Evolutionary conservation across 331 rosid genomes (phyloP), one percentile per base, ranked within the genome.

Genomic region (Malus hybrid): DNA sequence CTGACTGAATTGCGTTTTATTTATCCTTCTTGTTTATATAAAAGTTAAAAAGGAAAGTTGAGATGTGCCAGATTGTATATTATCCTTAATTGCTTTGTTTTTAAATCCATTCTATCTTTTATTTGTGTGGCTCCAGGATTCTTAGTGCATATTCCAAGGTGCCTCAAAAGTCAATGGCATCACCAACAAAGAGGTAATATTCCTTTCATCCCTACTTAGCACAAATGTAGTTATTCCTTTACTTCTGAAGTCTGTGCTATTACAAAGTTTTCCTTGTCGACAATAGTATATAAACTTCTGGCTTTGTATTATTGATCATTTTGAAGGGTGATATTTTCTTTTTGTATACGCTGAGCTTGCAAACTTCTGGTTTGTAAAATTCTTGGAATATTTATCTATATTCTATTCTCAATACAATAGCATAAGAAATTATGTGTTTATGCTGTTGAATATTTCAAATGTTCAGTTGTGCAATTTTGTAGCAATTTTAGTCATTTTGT

Each of bases 121-220:
- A 44, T 57, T 50, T 13, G 12, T 28, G 3, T 4, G 20, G 20
- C 16, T 72, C 36, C 69, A 93, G 98, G 87, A 91, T 90, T 79
- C 91, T 93, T 55, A 79, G 76, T 86, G 91, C 93, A 18, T 87
- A 87, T 82, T 82, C 95, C 61, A 93, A 90, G 91, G 79, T 86
- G 77, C 88, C 93, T 84, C 77, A 86, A 69, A 82, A 80, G 80
- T 78, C 94, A 24, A 83, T 69, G 79, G 81, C 80, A 50, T 76
- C 96, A 33, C 24, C 52, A 22, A 22, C 36, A 57, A 39, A 72
- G 28, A 60, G 76, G 76, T 72, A 72, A 64, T 7, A 15, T 31
- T 59, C 39, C 24, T 20, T 56, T 71, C 76, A 55, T 20, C 55
- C 67, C 29, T 22, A 31, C 50, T 71, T 71, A 46, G 44, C 75